These are phyloP conservation scores for Bolboschoenus planiculmis DNA, from an alignment of 176 grass and related monocot genomes.

Conservation along the genomic window DNA sequence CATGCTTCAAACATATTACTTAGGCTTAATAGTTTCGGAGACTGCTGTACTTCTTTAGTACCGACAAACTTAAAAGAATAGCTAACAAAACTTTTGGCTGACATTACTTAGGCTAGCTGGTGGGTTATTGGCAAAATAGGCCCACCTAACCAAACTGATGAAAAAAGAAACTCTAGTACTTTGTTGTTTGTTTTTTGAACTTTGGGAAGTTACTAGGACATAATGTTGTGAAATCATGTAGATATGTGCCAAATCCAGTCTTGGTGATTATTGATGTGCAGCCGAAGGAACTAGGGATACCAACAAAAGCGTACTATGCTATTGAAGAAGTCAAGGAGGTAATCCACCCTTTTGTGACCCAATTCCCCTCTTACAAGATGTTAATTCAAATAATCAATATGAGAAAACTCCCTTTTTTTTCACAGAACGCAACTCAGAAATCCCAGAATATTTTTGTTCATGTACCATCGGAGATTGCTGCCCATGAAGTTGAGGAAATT, in stretches of 20 bases:
- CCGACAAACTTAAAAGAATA: not conserved
- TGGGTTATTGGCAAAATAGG: not conserved
- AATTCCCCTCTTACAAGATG: not conserved
- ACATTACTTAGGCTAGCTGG: not conserved
- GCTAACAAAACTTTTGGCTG: not conserved
- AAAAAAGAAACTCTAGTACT: not conserved
- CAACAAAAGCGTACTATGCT: conserved; percentile 90
- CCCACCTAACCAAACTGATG: not conserved
- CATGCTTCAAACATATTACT: too few relatives aligned
- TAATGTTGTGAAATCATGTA: conserved; percentile 18
- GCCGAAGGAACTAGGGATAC: conserved; percentile 89
- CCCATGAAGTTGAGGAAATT: conserved; percentile 95
- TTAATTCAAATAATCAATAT: conserved; percentile 17
- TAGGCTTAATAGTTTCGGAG: too few relatives aligned
- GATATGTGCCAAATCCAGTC: conserved; percentile 86
- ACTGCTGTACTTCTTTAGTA: too few relatives aligned
- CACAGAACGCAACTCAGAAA: conserved; percentile 94
- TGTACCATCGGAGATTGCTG: conserved; percentile 94
- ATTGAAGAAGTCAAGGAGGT: conserved; percentile 96
- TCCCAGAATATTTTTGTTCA: conserved; percentile 98
- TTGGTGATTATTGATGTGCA: conserved; percentile 99
- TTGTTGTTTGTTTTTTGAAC: not conserved
- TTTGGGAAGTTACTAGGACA: not conserved
- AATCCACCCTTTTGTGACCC: not conserved
- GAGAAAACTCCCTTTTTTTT: not conserved